Evolutionary conservation across 139 green algal genomes (phyloP), one percentile per base, ranked within the genome.

Genomic region (Pseudopediastrum boryanum): DNA sequence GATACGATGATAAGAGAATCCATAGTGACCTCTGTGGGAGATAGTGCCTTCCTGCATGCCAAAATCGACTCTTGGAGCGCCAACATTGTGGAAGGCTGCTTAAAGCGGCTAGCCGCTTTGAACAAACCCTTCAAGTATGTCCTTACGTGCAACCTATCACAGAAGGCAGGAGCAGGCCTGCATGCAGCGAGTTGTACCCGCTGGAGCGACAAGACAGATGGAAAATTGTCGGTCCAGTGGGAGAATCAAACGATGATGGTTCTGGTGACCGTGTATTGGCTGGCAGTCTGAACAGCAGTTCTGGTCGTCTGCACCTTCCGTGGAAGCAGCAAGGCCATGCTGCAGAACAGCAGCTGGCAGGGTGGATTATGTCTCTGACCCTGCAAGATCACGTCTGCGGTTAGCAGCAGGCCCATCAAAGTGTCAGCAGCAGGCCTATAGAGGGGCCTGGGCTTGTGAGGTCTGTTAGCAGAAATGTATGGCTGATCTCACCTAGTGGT

Each of bases 91-190:
- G 93, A 97, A 77, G 87, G 87, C n/a, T 94, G 89, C 65, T 61
- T 97, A 0, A 95, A 95, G 73, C 82, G 85, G 5, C 82, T 97
- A 4, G 87, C 89, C 27, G 89, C 85, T 0, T 80, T 95, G 29
- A 85, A 87, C 68, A 95, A 95, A 85, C 93, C 91, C 0, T 95
- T 95, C 86, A 97, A 97, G 79, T 95, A 91, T 43, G 83, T 93
- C 16, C 70, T 92, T 4, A 93, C 89, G 19, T 93, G 87, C 86
- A 92, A 91, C 70, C 67, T 95, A 5, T 90, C 79, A 25, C 94
- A 98, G 73, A 96, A 96, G 61, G 91, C 88, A 7, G 86, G 92
- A 8, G 92, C 92, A 43, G 93, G 93, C 0, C 79, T 96, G 43
- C 92, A 97, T 75, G 89, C 90, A 5, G 88, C 94, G 3, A 92